Evolutionary conservation across 345 rosid species (phyloP).

Genomic region (Heritiera littoralis): DNA sequence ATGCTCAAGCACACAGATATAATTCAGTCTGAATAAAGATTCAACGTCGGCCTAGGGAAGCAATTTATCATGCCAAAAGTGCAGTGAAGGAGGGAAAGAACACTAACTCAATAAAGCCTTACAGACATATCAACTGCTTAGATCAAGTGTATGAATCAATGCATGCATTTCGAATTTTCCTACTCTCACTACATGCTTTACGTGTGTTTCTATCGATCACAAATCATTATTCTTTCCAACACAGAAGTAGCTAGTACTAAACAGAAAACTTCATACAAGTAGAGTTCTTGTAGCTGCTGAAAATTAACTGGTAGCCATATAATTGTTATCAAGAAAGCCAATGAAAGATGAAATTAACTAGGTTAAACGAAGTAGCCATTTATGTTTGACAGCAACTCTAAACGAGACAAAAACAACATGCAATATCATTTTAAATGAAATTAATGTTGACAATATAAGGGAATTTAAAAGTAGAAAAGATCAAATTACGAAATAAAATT

Average conservation of each 20-base stretch:
- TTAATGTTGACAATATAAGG: neutral
- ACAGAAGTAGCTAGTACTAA: neutral
- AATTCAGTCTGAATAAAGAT: neutral
- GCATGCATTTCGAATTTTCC: neutral
- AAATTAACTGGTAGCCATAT: neutral
- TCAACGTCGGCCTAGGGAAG: neutral
- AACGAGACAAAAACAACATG: neutral
- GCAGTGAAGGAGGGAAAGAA: neutral
- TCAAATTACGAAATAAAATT: neutral
- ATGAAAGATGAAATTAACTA: neutral
- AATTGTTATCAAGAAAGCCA: neutral
- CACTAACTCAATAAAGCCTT: neutral
- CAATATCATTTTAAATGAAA: neutral
- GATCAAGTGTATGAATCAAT: neutral
- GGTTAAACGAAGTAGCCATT: neutral
- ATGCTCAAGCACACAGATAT: neutral
- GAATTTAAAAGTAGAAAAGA: neutral
- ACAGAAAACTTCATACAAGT: neutral
- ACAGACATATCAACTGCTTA: neutral
- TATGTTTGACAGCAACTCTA: neutral
- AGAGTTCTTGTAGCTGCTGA: neutral
- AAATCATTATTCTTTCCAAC: neutral
- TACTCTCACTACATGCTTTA: neutral
- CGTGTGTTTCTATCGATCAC: neutral
- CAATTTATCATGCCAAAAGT: neutral